Evolutionary conservation across 129 eudicot genomes (phyloP).

Genomic region (Centaurea solstitialis): DNA sequence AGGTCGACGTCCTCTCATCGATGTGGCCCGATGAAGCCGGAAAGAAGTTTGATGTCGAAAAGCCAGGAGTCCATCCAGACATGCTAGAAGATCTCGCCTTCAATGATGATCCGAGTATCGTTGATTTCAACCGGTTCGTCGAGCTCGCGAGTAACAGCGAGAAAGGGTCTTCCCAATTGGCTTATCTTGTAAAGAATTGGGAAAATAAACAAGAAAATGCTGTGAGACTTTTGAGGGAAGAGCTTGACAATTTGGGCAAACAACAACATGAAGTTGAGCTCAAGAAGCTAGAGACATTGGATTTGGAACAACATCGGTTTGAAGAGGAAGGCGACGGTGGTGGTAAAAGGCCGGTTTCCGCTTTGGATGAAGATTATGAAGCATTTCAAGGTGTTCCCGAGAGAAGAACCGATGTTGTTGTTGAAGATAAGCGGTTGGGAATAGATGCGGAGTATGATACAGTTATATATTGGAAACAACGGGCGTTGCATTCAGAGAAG

Average conservation of each 20-base stretch:
- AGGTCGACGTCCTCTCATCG: slow-evolving; percentile 64
- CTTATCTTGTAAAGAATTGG: slow-evolving; percentile 77
- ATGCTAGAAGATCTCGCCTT: slow-evolving; percentile 67
- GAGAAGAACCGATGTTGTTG: slow-evolving; percentile 53
- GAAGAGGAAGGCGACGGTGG: slow-evolving; percentile 60
- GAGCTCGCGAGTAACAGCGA: slow-evolving; percentile 81
- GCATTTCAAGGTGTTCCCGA: slow-evolving; percentile 63
- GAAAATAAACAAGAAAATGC: slow-evolving; percentile 84
- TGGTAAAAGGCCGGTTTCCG: slow-evolving; percentile 69
- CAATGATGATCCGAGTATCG: slow-evolving; percentile 56
- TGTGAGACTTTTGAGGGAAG: slow-evolving; percentile 82
- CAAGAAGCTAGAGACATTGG: slow-evolving; percentile 76
- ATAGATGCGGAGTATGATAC: slow-evolving; percentile 85
- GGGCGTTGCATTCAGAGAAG: slow-evolving; percentile 66
- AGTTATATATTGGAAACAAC: slow-evolving; percentile 77
- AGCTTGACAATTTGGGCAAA: slow-evolving; percentile 74
- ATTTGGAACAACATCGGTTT: slow-evolving; percentile 78
- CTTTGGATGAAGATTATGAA: slow-evolving; percentile 60
- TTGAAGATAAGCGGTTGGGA: slow-evolving; percentile 53
- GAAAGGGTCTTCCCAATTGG: slow-evolving; percentile 78
- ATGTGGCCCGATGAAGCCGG: slow-evolving; percentile 98
- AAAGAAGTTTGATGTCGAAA: slow-evolving; percentile 72
- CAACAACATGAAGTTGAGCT: slow-evolving; percentile 82
- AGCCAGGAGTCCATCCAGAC: slow-evolving; percentile 62
- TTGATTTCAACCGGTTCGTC: slow-evolving; percentile 63